Percentiles rank a stretch among this genome's conserved stretches.
Conservation (phyloP, 768 basidiomycete species). For the Leccinum subgranulosum region DNA sequence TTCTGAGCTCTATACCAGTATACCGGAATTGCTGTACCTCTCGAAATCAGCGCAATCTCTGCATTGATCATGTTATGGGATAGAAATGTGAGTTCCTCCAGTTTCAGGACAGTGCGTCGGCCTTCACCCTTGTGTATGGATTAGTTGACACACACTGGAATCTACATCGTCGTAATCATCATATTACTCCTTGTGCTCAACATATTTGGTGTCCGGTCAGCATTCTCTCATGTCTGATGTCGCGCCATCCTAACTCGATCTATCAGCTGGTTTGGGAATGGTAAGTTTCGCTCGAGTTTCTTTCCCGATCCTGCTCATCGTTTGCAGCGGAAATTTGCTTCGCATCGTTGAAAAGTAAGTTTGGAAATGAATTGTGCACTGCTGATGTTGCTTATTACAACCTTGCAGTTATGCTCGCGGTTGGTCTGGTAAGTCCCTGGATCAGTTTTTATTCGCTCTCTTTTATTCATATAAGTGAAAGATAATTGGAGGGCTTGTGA, state of each 20-base stretch:
- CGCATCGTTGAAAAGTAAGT: constrained; percentile 25
- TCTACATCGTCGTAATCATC: constrained; percentile 38
- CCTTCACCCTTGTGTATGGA: constrained; percentile 12
- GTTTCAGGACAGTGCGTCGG: background rate
- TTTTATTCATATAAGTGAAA: constrained; percentile 4
- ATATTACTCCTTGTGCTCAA: constrained; percentile 41
- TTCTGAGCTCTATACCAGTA: constrained; percentile 5
- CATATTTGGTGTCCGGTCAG: constrained; percentile 45
- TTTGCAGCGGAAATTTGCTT: constrained; percentile 20
- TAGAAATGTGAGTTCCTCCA: constrained; percentile 12
- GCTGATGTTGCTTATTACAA: background rate
- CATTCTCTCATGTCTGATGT: constrained; percentile 33
- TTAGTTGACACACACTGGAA: constrained; percentile 35
- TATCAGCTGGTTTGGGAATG: constrained; percentile 20
- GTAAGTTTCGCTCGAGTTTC: constrained; percentile 3
- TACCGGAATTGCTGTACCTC: constrained; percentile 39
- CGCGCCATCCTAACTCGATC: constrained; percentile 32
- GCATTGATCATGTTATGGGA: constrained; percentile 53
- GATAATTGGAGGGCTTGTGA: constrained; percentile 44
- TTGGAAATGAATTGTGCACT: background rate
- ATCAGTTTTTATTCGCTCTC: background rate
- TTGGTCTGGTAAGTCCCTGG: constrained; percentile 26
- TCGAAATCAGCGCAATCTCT: constrained; percentile 49
- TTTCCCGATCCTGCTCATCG: constrained; percentile 3
- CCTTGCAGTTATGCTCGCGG: constrained; percentile 35